Conservation (phyloP, 1,284 basidiomycete genomes). For the Cryptococcus neoformans region DNA sequence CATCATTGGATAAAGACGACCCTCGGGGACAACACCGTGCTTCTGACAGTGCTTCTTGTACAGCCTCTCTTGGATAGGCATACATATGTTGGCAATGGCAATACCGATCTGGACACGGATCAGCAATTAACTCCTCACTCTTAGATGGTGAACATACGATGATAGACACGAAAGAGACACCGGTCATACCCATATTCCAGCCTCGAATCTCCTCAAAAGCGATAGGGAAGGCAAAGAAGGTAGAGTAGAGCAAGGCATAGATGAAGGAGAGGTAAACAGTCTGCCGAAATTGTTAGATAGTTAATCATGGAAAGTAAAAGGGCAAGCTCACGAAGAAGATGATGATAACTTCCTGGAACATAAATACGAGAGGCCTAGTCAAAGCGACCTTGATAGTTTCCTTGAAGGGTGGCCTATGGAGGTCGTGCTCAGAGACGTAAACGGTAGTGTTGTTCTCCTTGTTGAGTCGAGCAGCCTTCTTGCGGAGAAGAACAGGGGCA, state of each 20-base stretch:
- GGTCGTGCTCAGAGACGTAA: slow-evolving; percentile 39
- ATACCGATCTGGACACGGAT: slow-evolving; percentile 29
- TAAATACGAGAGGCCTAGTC: slow-evolving; percentile 47
- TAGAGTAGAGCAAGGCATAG: slow-evolving; percentile 47
- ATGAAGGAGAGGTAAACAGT: slow-evolving; percentile 50
- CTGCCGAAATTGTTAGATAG: not conserved
- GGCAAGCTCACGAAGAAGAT: slow-evolving; percentile 41
- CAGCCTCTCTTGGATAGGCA: slow-evolving; percentile 42
- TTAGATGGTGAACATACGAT: slow-evolving; percentile 22
- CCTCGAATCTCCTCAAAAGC: slow-evolving; percentile 46
- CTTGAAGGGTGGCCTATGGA: slow-evolving; percentile 30
- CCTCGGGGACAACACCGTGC: slow-evolving; percentile 20
- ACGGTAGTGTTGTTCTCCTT: slow-evolving; percentile 45
- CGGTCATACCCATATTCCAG: slow-evolving; percentile 44
- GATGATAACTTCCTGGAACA: slow-evolving; percentile 50
- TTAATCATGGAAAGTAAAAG: not conserved
- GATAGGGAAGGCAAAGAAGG: slow-evolving; percentile 47
- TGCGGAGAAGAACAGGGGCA: slow-evolving; percentile 44
- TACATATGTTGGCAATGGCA: slow-evolving; percentile 25
- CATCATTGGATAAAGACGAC: slow-evolving; percentile 39
- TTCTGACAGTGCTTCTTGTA: slow-evolving; percentile 16
- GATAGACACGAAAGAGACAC: slow-evolving; percentile 44
- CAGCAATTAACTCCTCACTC: not conserved
- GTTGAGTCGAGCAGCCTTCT: slow-evolving; percentile 42
- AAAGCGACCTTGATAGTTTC: slow-evolving; percentile 44